Base-by-base conservation (phyloP, 1,284 basidiomycete species). In the Polyporus tsugae region DNA sequence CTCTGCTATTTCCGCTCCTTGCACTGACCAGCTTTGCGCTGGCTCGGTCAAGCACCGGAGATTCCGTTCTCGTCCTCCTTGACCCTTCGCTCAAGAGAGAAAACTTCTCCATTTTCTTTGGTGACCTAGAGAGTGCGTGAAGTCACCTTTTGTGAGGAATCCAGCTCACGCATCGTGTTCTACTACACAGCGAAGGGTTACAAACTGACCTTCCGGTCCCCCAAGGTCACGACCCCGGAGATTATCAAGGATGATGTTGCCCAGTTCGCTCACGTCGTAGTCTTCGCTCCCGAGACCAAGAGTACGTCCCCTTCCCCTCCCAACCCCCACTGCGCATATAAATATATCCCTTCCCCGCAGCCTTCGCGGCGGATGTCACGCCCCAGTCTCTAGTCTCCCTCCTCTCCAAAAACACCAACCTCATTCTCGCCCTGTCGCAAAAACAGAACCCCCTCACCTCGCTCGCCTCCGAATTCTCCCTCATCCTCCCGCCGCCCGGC, bases 271-370 rank as follows among this genome's bases (percentile, higher is more conserved):
- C 95, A 97, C 79, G 86, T 97, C 79, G 88, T 97, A 72, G 79
- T 97, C 70, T 91, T 97, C 73, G 87, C 95, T 1, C 92, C 95
- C 9, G 89, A 92, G 69, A 85, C 91, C 53, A 96, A 96, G 84
- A 85, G 96, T 97, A 74, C 72, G 86, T 77, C 53, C 44, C 15
- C 29, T 0, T 36, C n/a, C 17, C 46, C 41, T 55, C 10, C 25
- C 10, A 22, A 41, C 17, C 6, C 29, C 4, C 9, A 49, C 22
- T 11, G 5, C 19, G 53, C 44, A 25, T n/a, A 17, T 42, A 6
- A 70, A 19, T 61, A 15, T 60, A 53, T n/a, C 46, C 46, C 22
- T 49, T 38, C 6, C 52, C 63, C 13, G 58, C 67, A 96, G 94
- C 84, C 39, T 90, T 91, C 69, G 86, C 93, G 0, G 80, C 85